These are phyloP conservation scores for Annulohypoxylon nitens DNA, from an alignment of 495 filamentous ascomycete species.

Conservation along the genomic window DNA sequence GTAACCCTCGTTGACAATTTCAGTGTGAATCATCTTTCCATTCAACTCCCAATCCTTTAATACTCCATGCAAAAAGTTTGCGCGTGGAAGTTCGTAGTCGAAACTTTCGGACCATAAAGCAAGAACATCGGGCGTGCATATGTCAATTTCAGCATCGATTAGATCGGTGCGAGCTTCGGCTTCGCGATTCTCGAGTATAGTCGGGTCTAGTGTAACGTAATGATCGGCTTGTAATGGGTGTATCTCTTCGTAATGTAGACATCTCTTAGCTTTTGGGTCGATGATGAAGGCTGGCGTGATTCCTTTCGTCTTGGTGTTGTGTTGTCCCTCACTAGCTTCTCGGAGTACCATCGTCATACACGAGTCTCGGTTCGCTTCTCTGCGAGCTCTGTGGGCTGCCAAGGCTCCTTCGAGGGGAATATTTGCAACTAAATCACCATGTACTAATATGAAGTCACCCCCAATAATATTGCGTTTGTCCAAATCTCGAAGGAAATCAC, in stretches of 20 bases:
- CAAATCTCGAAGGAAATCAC: constrained; percentile 94
- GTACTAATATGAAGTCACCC: constrained; percentile 91
- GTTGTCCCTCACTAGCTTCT: constrained; percentile 74
- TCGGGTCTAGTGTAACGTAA: constrained; percentile 76
- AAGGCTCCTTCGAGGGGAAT: constrained; percentile 84
- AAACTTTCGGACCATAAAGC: constrained; percentile 98
- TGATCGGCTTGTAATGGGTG: constrained; percentile 62
- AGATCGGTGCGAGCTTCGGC: constrained; percentile 87
- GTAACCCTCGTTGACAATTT: constrained; percentile 84
- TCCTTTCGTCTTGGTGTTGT: constrained; percentile 79
- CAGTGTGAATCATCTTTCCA: constrained; percentile 93
- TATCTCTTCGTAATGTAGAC: constrained; percentile 92
- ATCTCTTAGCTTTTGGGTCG: constrained; percentile 82
- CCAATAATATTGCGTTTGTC: constrained; percentile 88
- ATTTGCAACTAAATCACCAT: constrained; percentile 95
- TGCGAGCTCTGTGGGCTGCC: constrained; percentile 80
- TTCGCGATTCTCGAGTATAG: constrained; percentile 71
- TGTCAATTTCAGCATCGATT: constrained; percentile 95
- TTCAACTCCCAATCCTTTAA: constrained; percentile 97
- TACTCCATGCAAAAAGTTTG: constrained; percentile 89
- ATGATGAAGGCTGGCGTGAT: constrained; percentile 87
- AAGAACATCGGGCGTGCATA: constrained; percentile 95
- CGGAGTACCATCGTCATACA: constrained; percentile 98
- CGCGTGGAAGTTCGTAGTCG: constrained; percentile 90
- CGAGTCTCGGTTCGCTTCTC: constrained; percentile 88